phyloP scores from a whole-genome alignment of 2,329 filamentous ascomycete genomes.

The Phialocephala subalpina region DNA sequence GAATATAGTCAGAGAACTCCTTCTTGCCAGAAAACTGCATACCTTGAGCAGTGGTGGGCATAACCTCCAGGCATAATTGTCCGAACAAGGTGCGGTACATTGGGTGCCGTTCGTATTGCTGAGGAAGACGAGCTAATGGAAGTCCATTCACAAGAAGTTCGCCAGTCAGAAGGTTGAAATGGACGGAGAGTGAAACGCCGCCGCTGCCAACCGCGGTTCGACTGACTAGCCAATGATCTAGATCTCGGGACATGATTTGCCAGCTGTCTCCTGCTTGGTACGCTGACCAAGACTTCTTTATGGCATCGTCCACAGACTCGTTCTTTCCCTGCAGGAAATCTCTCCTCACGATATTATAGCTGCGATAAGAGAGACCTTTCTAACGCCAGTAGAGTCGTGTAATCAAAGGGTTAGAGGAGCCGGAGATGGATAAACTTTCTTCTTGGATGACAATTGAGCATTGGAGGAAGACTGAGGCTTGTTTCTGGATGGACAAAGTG shows the following conservation, averaged over 20 bases:
- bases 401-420: conserved; percentile 42
- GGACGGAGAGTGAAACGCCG: conserved; percentile 41
- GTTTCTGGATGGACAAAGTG: conserved; percentile 38
- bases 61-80: conserved; percentile 42
- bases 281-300: conserved; percentile 26
- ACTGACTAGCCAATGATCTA: conserved; percentile 35
- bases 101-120: conserved; percentile 47
- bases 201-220: conserved; percentile 31
- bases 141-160: conserved; percentile 60
- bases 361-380: conserved; percentile 32
- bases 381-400: conserved; percentile 10
- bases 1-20: conserved; percentile 16
- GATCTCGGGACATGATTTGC: conserved; percentile 18
- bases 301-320: conserved; percentile 16
- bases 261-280: conserved; percentile 36
- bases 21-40: conserved; percentile 27
- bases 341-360: conserved; percentile 2
- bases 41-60: conserved; percentile 40
- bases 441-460: conserved; percentile 50
- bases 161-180: conserved; percentile 60
- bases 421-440: conserved; percentile 48
- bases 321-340: not conserved
- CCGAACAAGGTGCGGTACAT: conserved; percentile 32
- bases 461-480: conserved; percentile 47
- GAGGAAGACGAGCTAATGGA: conserved; percentile 56